Conservation (phyloP, 768 basidiomycete species). For the Agaricus sinodeliciosus region DNA sequence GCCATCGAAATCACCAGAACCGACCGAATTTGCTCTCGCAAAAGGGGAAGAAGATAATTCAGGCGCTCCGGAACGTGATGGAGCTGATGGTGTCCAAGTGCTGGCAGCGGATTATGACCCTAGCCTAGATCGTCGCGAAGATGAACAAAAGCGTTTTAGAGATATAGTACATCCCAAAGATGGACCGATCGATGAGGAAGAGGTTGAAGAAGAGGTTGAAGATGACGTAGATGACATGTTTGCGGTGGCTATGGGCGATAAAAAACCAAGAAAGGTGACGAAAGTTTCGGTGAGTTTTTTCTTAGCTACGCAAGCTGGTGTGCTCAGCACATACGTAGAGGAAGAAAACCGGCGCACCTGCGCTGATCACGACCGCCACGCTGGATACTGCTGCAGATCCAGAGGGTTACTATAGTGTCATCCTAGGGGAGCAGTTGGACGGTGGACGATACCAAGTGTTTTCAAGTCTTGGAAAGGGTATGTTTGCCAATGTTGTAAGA, state of each 20-base stretch:
- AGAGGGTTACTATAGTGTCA: slow-evolving; percentile 94
- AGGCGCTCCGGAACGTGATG: slow-evolving; percentile 29
- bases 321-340: background rate
- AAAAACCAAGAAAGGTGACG: slow-evolving; percentile 54
- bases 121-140: slow-evolving; percentile 71
- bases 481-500: slow-evolving; percentile 96
- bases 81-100: slow-evolving; percentile 53
- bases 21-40: slow-evolving; percentile 57
- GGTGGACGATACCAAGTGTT: slow-evolving; percentile 92
- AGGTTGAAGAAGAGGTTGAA: slow-evolving; percentile 54
- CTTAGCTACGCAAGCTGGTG: background rate
- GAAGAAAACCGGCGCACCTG: slow-evolving; percentile 50
- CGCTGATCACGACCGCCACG: slow-evolving; percentile 59
- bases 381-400: slow-evolving; percentile 88
- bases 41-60: slow-evolving; percentile 55
- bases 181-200: slow-evolving; percentile 36
- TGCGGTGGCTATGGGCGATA: slow-evolving; percentile 47
- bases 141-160: slow-evolving; percentile 57
- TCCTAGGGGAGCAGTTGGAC: slow-evolving; percentile 91
- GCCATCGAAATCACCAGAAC: slow-evolving; percentile 51
- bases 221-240: slow-evolving; percentile 98
- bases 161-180: slow-evolving; percentile 22
- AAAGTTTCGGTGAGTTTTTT: slow-evolving; percentile 39
- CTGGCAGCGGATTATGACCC: slow-evolving; percentile 91
- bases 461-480: slow-evolving; percentile 93